These are phyloP conservation scores for Angomonas deanei DNA, from an alignment of 208 protist genomes.

Conservation along the genomic window DNA sequence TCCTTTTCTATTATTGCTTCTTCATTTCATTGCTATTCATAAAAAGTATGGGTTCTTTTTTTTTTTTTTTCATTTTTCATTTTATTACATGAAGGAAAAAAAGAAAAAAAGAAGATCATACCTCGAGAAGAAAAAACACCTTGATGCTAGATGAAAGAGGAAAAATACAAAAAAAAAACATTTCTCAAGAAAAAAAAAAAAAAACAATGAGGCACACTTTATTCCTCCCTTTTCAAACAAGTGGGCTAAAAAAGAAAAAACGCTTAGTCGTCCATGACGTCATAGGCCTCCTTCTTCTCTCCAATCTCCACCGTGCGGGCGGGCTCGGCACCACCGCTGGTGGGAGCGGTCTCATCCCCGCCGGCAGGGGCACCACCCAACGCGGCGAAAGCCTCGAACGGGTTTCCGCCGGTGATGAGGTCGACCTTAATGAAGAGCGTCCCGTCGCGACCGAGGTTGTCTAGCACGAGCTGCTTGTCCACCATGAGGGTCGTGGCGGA, in stretches of 20 bases:
- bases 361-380: background rate
- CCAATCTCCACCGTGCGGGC: slow-evolving; percentile 22
- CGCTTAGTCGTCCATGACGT: slow-evolving; percentile 40
- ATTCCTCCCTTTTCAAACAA: background rate
- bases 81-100: background rate
- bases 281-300: slow-evolving; percentile 48
- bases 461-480: slow-evolving; percentile 20
- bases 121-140: slow-evolving; percentile 5
- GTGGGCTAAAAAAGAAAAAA: slow-evolving; percentile 2
- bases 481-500: slow-evolving; percentile 47
- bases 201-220: background rate
- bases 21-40: too few relatives aligned
- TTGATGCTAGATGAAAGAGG: background rate
- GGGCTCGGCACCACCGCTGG: background rate
- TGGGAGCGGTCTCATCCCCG: background rate
- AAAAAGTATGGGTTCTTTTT: background rate
- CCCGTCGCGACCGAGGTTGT: slow-evolving; percentile 26
- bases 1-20: too few relatives aligned
- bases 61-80: slow-evolving; percentile 9
- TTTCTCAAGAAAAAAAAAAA: background rate
- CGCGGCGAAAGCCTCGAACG: slow-evolving; percentile 34
- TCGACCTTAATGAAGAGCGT: slow-evolving; percentile 40
- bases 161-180: slow-evolving; percentile 6
- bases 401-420: slow-evolving; percentile 42
- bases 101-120: background rate